A percentile compares a stretch with the other conserved stretches of the same genome.
phyloP scores from a whole-genome alignment of 2,329 filamentous ascomycete species.

The Aspergillus alliaceus region DNA sequence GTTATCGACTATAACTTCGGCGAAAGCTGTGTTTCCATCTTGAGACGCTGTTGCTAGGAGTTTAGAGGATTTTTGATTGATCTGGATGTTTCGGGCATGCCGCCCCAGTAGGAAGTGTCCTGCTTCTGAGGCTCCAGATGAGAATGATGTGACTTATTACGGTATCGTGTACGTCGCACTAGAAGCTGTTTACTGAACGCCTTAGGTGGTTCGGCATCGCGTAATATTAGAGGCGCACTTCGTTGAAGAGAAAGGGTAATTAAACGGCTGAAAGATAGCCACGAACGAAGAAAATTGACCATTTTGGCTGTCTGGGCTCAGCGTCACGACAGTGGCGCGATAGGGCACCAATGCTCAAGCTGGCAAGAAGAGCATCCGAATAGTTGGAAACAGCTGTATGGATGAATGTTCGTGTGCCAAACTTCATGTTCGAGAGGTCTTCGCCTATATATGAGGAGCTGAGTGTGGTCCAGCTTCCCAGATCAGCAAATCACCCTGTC shows the following conservation, averaged over 20 bases:
- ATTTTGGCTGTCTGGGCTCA: conserved; percentile 5
- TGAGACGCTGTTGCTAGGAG: conserved; percentile 6
- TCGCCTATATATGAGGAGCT: background rate
- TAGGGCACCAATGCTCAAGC: background rate
- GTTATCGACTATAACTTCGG: conserved; percentile 18
- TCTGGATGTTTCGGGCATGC: conserved; percentile 4
- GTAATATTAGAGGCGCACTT: conserved; percentile 15
- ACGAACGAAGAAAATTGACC: conserved; percentile 14
- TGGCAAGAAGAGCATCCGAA: background rate
- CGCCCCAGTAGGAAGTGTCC: conserved; percentile 21
- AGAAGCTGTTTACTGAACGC: background rate
- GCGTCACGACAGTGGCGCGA: background rate
- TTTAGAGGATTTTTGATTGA: background rate
- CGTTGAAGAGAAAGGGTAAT: conserved; percentile 14
- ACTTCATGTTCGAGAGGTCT: background rate
- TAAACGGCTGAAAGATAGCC: conserved; percentile 14
- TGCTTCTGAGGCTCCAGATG: conserved; percentile 15
- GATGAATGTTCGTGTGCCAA: background rate
- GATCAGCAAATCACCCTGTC: background rate
- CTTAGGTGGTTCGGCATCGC: conserved; percentile 11
- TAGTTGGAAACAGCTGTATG: background rate
- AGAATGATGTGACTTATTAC: conserved; percentile 4
- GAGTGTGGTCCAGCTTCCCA: background rate
- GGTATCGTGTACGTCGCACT: background rate
- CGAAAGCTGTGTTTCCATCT: conserved; percentile 16